Conservation (phyloP, 2,329 filamentous ascomycete species). For the Clonostachys rhizophaga region DNA sequence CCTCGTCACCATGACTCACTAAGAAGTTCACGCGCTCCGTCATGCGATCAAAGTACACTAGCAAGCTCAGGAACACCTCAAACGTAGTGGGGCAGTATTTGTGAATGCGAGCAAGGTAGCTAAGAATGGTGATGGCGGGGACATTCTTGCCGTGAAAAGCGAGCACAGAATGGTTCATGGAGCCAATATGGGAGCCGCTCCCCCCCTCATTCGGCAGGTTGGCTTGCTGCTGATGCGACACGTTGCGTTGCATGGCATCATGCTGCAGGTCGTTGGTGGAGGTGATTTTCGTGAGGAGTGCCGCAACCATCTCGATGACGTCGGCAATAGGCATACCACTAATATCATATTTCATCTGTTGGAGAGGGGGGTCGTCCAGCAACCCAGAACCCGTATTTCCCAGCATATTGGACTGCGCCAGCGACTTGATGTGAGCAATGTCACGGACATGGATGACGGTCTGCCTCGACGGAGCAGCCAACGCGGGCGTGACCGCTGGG, state of each 20-base stretch:
- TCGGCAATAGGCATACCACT: conserved; percentile 96
- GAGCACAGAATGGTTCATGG: conserved; percentile 64
- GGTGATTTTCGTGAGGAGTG: conserved; percentile 93
- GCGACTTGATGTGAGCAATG: conserved; percentile 83
- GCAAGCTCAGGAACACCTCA: conserved; percentile 89
- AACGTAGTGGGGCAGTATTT: conserved; percentile 99
- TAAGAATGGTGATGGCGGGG: conserved; percentile 92
- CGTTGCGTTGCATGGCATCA: conserved; percentile 77
- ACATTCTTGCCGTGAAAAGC: conserved; percentile 98
- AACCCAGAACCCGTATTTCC: conserved; percentile 33
- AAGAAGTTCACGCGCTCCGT: conserved; percentile 88
- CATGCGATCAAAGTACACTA: conserved; percentile 99
- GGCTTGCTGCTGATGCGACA: conserved; percentile 52
- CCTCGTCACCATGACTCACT: conserved; percentile 63
- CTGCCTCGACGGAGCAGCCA: conserved; percentile 24
- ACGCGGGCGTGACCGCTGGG: conserved; percentile 21
- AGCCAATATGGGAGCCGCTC: conserved; percentile 50
- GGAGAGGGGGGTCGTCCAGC: conserved; percentile 43
- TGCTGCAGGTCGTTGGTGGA: conserved; percentile 94
- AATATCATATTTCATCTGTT: conserved; percentile 78
- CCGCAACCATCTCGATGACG: conserved; percentile 98
- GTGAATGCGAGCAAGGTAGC: conserved; percentile 92
- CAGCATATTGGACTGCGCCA: conserved; percentile 74
- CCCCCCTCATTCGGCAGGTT: conserved; percentile 34
- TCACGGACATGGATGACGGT: conserved; percentile 76